Evolutionary conservation across 768 basidiomycete species (phyloP).

Genomic region (Tricholomella constricta): DNA sequence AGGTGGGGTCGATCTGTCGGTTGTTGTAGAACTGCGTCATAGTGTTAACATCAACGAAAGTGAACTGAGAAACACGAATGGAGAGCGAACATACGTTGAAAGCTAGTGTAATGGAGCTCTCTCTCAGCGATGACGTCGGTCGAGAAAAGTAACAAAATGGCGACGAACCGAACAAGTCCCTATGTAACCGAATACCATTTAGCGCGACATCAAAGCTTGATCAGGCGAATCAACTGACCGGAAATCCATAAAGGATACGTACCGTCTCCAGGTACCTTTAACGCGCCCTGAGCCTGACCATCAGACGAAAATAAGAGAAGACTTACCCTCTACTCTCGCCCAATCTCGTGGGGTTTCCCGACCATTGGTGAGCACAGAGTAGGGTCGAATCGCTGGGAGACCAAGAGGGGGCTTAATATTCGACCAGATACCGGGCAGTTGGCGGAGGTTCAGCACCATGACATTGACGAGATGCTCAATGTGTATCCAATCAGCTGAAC

Average conservation of each 20-base stretch:
- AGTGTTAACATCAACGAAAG: constrained; percentile 24
- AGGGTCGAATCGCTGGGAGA: constrained; percentile 52
- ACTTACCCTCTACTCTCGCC: constrained; percentile 67
- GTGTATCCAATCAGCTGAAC: constrained; percentile 63
- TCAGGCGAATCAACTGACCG: constrained; percentile 39
- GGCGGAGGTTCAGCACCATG: constrained; percentile 51
- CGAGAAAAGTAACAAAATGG: neutral
- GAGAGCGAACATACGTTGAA: constrained; percentile 45
- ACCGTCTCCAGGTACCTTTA: constrained; percentile 64
- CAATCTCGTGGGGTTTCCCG: constrained; percentile 49
- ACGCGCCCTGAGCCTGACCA: neutral
- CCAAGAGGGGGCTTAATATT: constrained; percentile 49
- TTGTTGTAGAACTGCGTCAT: constrained; percentile 30
- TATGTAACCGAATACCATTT: constrained; percentile 13
- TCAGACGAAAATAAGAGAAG: neutral
- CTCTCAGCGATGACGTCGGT: neutral
- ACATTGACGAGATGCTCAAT: constrained; percentile 61
- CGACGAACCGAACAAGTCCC: constrained; percentile 46
- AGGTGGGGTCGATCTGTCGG: constrained; percentile 41
- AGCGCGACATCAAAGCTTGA: neutral
- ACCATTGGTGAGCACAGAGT: constrained; percentile 48
- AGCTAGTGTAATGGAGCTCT: constrained; percentile 28
- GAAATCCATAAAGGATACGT: constrained; percentile 81
- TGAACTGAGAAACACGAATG: neutral
- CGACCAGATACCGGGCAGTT: constrained; percentile 38